Percentiles rank a stretch among this genome's conserved stretches.
phyloP scores from a whole-genome alignment of 768 basidiomycete species.

The Mycena galopus region DNA sequence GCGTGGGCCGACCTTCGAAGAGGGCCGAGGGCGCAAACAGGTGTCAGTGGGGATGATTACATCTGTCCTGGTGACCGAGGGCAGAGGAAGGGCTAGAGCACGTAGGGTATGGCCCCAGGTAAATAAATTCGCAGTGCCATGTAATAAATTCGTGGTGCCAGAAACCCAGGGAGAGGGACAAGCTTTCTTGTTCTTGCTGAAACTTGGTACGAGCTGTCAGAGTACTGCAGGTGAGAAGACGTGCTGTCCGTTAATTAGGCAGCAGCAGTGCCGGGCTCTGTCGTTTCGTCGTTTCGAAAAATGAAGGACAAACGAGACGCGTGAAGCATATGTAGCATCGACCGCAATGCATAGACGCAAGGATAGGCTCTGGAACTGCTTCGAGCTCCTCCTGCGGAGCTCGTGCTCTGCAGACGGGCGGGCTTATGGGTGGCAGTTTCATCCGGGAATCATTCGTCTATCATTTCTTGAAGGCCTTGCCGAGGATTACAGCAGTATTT shows the following conservation, averaged over 20 bases:
- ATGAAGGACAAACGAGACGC: background rate
- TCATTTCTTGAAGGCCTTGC: background rate
- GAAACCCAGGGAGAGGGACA: background rate
- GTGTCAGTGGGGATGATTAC: background rate
- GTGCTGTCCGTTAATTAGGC: background rate
- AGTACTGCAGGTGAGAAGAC: background rate
- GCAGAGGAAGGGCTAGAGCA: background rate
- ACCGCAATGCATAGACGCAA: conserved; percentile 7
- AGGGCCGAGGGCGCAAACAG: background rate
- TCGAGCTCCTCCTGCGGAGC: background rate
- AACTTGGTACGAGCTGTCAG: background rate
- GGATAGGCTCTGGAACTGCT: background rate
- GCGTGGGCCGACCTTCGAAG: background rate
- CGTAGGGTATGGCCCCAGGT: background rate
- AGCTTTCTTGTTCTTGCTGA: background rate
- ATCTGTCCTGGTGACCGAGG: background rate
- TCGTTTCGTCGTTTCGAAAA: background rate
- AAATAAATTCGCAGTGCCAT: background rate
- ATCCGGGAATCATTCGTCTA: conserved; percentile 1
- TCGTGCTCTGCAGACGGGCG: background rate
- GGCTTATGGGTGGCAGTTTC: background rate
- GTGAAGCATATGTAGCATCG: background rate
- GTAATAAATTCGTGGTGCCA: background rate
- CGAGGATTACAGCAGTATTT: background rate
- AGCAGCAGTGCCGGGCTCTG: too few species aligned